Evolutionary conservation across 1,139 yeast species (phyloP), one percentile per base, ranked within the genome.

Genomic region (Kodamaea alishanica): DNA sequence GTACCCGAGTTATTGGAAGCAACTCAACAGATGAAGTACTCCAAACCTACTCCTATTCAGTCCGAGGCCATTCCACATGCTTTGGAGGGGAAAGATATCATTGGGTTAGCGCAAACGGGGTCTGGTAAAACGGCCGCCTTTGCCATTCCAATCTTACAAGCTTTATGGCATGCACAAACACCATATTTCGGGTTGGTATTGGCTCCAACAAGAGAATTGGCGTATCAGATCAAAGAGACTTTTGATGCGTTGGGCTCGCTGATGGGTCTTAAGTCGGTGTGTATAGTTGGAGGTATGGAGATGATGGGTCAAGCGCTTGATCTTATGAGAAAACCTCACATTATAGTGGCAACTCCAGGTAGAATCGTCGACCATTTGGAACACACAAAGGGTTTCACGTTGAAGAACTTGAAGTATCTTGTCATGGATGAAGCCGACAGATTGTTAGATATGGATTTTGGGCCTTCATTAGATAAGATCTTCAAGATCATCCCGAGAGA

Each of bases 381-480:
- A 58, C 84, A 88, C 55, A 92, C 97, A 8, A 88, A 88, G 60
- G 97, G 97, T 2, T 92, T 92, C 56, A 79, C 86, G 2, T 67
- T 92, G 49, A 79, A 88, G 45, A 83, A 84, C 41, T 70, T 92
- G 57, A 82, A 85, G 58, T 92, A 75, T 60, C 73, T 92, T 44
- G 95, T 92, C 6, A 84, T 92, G 87, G 98, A 92, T 63, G 98
- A 92, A 68, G 97, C 97, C 22, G 99, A 92, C 63, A 75, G 98
- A 58, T 73, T 94, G 50, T 71, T 92, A 54, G 98, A 92, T 67
- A 80, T 92, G 87, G 98, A 94, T 60, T 92, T 94, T 55, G 97
- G 96, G 9, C 96, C 96, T 29, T 96, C 92, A 15, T 71, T 92
- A 49, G 96, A 89, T 55, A 84, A 85, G 57, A 86, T 92, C 46